A percentile compares a stretch with the other conserved stretches of the same genome.
These are phyloP conservation scores for Phaseolus coccineus DNA, from an alignment of 331 rosid species.

Conservation along the genomic window DNA sequence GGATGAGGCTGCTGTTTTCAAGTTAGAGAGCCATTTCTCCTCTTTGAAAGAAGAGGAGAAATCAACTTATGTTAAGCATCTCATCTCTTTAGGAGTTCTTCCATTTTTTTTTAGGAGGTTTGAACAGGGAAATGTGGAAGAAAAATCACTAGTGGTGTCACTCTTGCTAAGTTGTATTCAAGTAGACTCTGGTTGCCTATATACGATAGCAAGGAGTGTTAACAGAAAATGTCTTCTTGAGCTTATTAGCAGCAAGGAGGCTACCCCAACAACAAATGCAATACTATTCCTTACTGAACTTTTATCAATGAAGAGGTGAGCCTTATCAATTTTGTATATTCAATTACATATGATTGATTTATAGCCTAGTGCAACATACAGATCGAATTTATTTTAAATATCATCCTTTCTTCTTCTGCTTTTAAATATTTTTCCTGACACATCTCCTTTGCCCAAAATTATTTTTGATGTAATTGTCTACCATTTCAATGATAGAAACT, in stretches of 20 bases:
- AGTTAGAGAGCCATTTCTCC: constrained; percentile 60
- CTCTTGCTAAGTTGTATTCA: constrained; percentile 61
- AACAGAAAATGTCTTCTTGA: constrained; percentile 62
- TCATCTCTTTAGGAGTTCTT: constrained; percentile 62
- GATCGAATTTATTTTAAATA: constrained; percentile 12
- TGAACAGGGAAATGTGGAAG: constrained; percentile 66
- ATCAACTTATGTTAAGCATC: constrained; percentile 58
- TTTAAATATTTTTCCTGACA: not conserved
- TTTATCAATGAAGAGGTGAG: constrained; percentile 67
- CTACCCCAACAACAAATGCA: constrained; percentile 54
- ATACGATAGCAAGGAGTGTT: constrained; percentile 59
- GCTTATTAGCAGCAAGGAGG: constrained; percentile 67
- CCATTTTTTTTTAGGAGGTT: constrained; percentile 63
- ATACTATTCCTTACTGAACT: constrained; percentile 66
- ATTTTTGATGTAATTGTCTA: not conserved
- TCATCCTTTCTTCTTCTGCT: not conserved
- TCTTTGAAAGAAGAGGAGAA: constrained; percentile 60
- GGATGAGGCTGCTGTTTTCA: constrained; percentile 54
- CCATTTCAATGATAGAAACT: not conserved
- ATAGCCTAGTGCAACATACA: not conserved
- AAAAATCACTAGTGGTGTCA: constrained; percentile 54
- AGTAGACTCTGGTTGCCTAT: constrained; percentile 61
- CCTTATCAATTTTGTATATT: constrained; percentile 12
- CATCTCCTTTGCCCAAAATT: not conserved
- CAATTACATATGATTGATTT: constrained; percentile 4